Evolutionary conservation across 2,329 filamentous ascomycete genomes (phyloP), one percentile per base, ranked within the genome.

Genomic region (Emericellopsis cladophorae): DNA sequence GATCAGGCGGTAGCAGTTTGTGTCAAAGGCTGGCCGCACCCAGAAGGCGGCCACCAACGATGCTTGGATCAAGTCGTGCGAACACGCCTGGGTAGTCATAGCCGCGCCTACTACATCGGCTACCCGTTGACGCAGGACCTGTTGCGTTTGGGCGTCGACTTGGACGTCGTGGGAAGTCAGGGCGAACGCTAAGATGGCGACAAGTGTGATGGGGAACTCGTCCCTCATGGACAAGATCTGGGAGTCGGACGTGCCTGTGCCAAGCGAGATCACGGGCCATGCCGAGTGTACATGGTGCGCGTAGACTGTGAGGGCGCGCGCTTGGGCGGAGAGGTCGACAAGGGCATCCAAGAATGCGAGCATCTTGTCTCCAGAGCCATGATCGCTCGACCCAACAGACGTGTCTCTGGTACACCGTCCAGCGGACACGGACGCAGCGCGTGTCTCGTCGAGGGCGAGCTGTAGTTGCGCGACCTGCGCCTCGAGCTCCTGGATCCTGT

Each of bases 401-500:
- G 11, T 32, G 31, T 3, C 31, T 6, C 15, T 15, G 4, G 15
- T 12, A 15, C 4, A 32, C 4, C 15, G 11, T 15, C 31, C 31
- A 6, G 11, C 32, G n/a, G 32, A 35, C 4, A 14, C 32, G n/a
- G 9, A 9, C 6, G 31, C 11, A 6, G 3, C 4, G 12, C 14
- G 11, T 4, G 18, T 18, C 34, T 15, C 16, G 42, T 18, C 33
- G 26, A 12, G 7, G 22, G 37, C 37, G 34, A 7, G 29, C 9
- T 36, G 42, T 2, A 48, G 39, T 21, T 45, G 39, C 12, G 44
- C 26, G 36, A 45, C 29, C 34, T 47, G 40, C n/a, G 40, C 41
- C 31, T 48, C 43, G 14, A 48, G 43, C 33, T 48, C 46, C 31
- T 26, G 22, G 39, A 48, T 45, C 39, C 45, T 44, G 36, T 48